Evolutionary conservation across 1,139 yeast species (phyloP), one percentile per base, ranked within the genome.

Genomic region (Pichia sp.): DNA sequence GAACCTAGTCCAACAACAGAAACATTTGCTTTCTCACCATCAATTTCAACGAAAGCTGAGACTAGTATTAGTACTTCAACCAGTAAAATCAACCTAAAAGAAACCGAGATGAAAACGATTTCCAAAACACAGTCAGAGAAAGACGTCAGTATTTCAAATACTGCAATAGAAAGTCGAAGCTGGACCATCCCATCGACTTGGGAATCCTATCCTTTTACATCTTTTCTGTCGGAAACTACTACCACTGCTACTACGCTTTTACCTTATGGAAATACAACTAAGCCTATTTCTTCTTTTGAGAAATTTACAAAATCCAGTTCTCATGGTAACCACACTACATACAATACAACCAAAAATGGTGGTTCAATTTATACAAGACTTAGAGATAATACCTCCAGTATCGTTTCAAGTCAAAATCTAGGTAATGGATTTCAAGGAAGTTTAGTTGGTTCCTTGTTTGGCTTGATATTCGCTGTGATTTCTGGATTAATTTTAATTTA

Each of bases 121-220:
- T n/a, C n/a, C n/a, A n/a, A n/a, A n/a, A n/a, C n/a, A n/a, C n/a
- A n/a, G n/a, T n/a, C n/a, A n/a, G n/a, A n/a, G n/a, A n/a, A n/a
- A n/a, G n/a, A n/a, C n/a, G n/a, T 8, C 8, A 26, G 8, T 12
- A 10, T 2, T 14, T 14, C 2, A 26, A 26, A 17, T 8, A 26
- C 18, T 30, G 21, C 2, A 18, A 5, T 18, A 9, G 30, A 35
- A 3, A 25, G n/a, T n/a, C n/a, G n/a, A n/a, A n/a, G 11, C 6
- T 41, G 41, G 44, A 18, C 35, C 4, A 21, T 36, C 20, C 42
- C 44, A n/a, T 32, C 25, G 14, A 38, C 44, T 6, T 43, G 46
- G 46, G 35, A 41, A 14, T 43, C 44, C 2, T 43, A 40, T 24
- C 44, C 46, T 12, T 36, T 40, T n/a, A 26, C 39, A 5, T n/a